Percentiles rank a stretch among this genome's conserved stretches.
phyloP scores from a whole-genome alignment of 2,329 filamentous ascomycete species.

The Thyridium curvatum region DNA sequence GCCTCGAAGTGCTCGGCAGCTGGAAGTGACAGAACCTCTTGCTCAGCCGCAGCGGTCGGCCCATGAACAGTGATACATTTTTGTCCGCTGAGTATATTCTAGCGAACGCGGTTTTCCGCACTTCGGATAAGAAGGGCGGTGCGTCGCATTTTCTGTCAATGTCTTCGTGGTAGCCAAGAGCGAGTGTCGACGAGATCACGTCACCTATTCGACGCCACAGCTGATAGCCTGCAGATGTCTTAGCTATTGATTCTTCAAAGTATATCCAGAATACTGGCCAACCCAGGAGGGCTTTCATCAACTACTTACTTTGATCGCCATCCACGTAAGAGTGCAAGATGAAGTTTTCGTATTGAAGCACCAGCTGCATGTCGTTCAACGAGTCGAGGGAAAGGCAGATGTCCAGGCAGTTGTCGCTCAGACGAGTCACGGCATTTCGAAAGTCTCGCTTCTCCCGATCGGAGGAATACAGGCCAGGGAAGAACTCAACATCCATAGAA shows the following conservation, averaged over 20 bases:
- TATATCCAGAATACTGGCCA: background rate
- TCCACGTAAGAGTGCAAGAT: constrained; percentile 30
- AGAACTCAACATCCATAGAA: constrained; percentile 7
- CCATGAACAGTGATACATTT: constrained; percentile 36
- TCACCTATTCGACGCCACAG: constrained; percentile 37
- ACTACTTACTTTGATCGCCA: constrained; percentile 31
- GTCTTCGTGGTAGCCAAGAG: constrained; percentile 36
- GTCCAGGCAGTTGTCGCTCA: constrained; percentile 8
- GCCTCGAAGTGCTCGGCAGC: constrained; percentile 12
- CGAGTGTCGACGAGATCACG: constrained; percentile 33
- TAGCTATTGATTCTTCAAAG: no score
- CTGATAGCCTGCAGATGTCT: constrained; percentile 26
- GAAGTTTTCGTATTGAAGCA: constrained; percentile 34
- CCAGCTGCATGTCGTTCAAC: constrained; percentile 32
- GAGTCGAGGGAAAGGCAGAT: constrained; percentile 9
- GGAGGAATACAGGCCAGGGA: constrained; percentile 5
- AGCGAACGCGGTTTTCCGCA: constrained; percentile 30
- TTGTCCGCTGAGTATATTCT: constrained; percentile 36
- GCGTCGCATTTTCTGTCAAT: constrained; percentile 17
- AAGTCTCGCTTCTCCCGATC: constrained; percentile 3
- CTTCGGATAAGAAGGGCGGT: constrained; percentile 29
- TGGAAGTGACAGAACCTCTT: constrained; percentile 30
- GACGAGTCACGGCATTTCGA: constrained; percentile 1
- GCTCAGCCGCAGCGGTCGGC: constrained; percentile 35
- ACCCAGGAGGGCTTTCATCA: background rate